Base-by-base conservation (phyloP, 2,329 filamentous ascomycete genomes). In the Xenosphaeropsis pyriputrescens region DNA sequence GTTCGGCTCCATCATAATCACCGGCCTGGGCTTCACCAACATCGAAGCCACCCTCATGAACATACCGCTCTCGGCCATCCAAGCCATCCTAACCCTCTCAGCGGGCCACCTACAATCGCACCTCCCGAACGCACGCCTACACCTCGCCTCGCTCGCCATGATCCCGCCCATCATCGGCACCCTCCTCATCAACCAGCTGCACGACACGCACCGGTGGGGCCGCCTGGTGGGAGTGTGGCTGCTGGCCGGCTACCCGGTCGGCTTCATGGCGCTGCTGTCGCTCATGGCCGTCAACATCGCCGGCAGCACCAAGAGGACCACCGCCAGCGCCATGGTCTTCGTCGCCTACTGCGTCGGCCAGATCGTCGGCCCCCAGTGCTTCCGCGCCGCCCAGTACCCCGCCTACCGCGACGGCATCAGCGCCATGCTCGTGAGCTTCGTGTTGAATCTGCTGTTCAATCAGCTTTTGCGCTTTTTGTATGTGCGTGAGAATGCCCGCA, bases 271-370 rank as follows among this genome's bases (percentile, higher is more conserved):
- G 26, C 42, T 51, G 14, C 46, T 69, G 40, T 67, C 63, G 0
- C 63, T 68, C 42, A 55, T 69, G 31, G 61, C 56, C 42, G 62
- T 70, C n/a, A 85, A 85, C 43, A 77, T 84, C 0, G 78, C 79
- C 0, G 80, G 80, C 0, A 69, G 78, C 17, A 84, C 79, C 0
- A 85, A 85, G 60, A 84, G 84, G 62, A 79, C 72, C 42, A 74
- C 78, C 48, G 82, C 79, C 63, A 75, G 78, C 0, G 72, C 74
- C 0, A 72, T 74, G 0, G 75, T 81, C 2, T 85, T 85, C 43
- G 75, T 81, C 0, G 77, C 75, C 0, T 84, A 84, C 49, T 80
- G 76, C 38, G 72, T 84, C n/a, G 71, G 79, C 3, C 84, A 85
- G 45, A 84, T 85, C 37, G 71, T 38, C 53, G 54, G 52, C 1